Conservation (phyloP, 1,139 yeast species). For the Suhomyces bribrorum region DNA sequence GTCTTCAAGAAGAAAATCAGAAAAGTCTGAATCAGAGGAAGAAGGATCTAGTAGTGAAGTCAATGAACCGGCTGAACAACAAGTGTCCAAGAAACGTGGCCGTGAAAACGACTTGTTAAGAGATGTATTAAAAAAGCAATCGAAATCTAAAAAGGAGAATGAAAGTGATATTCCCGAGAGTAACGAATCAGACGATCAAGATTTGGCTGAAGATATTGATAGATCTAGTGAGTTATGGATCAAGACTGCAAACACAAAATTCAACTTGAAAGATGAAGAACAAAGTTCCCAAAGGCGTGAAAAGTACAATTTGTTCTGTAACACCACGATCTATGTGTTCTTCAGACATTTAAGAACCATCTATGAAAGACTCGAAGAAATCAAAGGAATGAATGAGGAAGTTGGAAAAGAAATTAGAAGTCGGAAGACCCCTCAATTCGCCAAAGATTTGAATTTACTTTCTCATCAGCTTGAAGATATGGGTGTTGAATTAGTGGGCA, state of each 20-base stretch:
- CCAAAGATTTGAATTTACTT: slow-evolving; percentile 79
- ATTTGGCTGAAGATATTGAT: slow-evolving; percentile 42
- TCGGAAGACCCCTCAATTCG: slow-evolving; percentile 75
- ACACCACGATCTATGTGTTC: slow-evolving; percentile 88
- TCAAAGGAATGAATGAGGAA: slow-evolving; percentile 63
- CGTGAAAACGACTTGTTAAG: slow-evolving; percentile 68
- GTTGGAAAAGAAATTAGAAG: slow-evolving; percentile 73
- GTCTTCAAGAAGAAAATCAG: slow-evolving; percentile 21
- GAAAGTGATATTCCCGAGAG: slow-evolving; percentile 38
- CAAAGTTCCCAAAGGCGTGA: slow-evolving; percentile 33
- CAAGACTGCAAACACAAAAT: slow-evolving; percentile 42
- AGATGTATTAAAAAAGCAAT: slow-evolving; percentile 72
- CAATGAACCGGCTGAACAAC: slow-evolving; percentile 10
- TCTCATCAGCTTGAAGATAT: slow-evolving; percentile 80
- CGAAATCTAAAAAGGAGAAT: slow-evolving; percentile 44
- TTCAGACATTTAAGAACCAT: slow-evolving; percentile 83
- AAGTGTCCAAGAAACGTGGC: slow-evolving; percentile 46
- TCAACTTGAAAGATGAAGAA: slow-evolving; percentile 26
- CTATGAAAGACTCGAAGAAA: slow-evolving; percentile 76
- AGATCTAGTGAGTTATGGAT: slow-evolving; percentile 73
- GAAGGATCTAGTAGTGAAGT: slow-evolving; percentile 16
- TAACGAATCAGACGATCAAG: slow-evolving; percentile 39
- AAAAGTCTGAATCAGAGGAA: slow-evolving; percentile 14
- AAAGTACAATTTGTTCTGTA: slow-evolving; percentile 79
- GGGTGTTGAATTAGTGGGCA: slow-evolving; percentile 72